Base-by-base conservation (phyloP, 306 rosid species). In the Canavalia gladiata region DNA sequence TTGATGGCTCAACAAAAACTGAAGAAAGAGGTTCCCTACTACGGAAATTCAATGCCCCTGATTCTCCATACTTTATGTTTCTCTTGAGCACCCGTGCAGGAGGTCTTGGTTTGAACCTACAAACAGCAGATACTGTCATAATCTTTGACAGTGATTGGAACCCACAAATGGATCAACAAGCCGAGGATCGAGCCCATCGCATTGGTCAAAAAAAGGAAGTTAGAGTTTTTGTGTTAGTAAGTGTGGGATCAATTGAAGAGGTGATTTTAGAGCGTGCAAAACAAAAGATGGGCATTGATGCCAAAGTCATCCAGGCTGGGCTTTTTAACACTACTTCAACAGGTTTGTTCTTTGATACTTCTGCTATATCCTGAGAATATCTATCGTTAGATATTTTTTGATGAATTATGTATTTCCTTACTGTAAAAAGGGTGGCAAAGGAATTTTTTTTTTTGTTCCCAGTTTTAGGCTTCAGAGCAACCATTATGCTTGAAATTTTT, bases 241-340 rank as follows among this genome's bases (percentile, higher is more conserved):
- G 95, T 80, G 97, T 94, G 80, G 98, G 98, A 88, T 94, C 97
- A 41, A 87, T 94, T 72, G 98, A 94, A 86, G 98, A 94, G 87
- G 98, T 92, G 67, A 94, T 94, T 84, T 90, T 94, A 83, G 98
- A 94, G 90, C 97, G 95, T 78, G 98, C 98, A 13, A 94, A 94
- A 81, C 94, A 94, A 82, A 94, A 94, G 95, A 94, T 94, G 98
- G 98, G 98, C 57, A 94, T 94, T 79, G 98, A 94, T 86, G 98
- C 97, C 73, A 91, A 94, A 91, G 98, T 94, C 82, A 91, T 94
- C 82, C 98, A 94, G 78, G 98, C 95, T 0, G 98, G 98, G 71
- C 94, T 94, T 60, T 94, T 94, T 81, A 91, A 94, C 84, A 94
- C 98, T 33, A 94, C 97, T 75, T 94, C 98, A 67, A 94, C 98